Percentiles rank a stretch among this genome's conserved stretches.
phyloP scores from a whole-genome alignment of 495 filamentous ascomycete species.

The Cryomyces minteri region DNA sequence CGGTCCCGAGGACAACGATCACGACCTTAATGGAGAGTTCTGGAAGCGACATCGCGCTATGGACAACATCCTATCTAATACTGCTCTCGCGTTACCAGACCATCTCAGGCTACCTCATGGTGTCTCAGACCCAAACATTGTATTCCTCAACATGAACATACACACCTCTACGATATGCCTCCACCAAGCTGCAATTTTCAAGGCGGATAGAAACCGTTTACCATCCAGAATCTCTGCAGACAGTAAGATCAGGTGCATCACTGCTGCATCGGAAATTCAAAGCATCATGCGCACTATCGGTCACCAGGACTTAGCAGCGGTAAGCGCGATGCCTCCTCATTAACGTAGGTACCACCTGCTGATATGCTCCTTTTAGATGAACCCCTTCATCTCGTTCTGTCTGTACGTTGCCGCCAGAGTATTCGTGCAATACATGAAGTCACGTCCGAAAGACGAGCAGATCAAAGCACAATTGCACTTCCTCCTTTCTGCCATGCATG shows the following conservation, averaged over 20 bases:
- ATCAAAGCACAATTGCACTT: slow-evolving; percentile 74
- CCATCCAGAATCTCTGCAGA: slow-evolving; percentile 61
- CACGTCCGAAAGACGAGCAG: slow-evolving; percentile 65
- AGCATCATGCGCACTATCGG: slow-evolving; percentile 91
- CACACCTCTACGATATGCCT: slow-evolving; percentile 94
- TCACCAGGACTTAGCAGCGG: slow-evolving; percentile 67
- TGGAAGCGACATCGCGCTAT: slow-evolving; percentile 85
- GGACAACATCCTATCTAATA: slow-evolving; percentile 81
- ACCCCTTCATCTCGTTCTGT: slow-evolving; percentile 90
- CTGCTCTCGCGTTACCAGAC: slow-evolving; percentile 65
- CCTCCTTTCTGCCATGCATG: slow-evolving; percentile 72
- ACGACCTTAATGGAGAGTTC: slow-evolving; percentile 84
- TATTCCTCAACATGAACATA: slow-evolving; percentile 93
- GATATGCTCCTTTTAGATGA: slow-evolving; percentile 42
- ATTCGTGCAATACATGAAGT: slow-evolving; percentile 89
- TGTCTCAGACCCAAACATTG: slow-evolving; percentile 62
- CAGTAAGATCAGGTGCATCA: slow-evolving; percentile 83
- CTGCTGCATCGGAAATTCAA: slow-evolving; percentile 87
- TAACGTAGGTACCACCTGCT: neutral
- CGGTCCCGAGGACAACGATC: slow-evolving; percentile 59
- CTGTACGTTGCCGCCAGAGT: slow-evolving; percentile 88
- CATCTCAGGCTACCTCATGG: slow-evolving; percentile 66
- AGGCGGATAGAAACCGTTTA: slow-evolving; percentile 77
- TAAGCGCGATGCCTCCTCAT: slow-evolving; percentile 28
- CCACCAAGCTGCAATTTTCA: slow-evolving; percentile 95